Conservation (phyloP, 306 rosid genomes). For the Vigna mungo region DNA sequence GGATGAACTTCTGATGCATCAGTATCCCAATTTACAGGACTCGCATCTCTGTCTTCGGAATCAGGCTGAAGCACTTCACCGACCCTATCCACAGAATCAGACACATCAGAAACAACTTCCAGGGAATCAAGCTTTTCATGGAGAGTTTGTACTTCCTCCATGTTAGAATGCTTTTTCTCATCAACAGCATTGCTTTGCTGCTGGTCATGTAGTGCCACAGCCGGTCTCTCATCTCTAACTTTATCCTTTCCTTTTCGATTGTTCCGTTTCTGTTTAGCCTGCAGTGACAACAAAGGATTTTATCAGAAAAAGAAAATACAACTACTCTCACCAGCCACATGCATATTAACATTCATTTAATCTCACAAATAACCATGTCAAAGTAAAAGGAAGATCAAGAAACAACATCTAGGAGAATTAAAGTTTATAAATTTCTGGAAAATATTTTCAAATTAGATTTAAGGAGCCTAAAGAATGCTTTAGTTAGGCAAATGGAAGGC, state of each 20-base stretch:
- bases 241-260: conserved; percentile 88
- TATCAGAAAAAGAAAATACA: conserved; percentile 30
- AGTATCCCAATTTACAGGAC: conserved; percentile 92
- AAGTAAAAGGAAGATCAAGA: conserved; percentile 29
- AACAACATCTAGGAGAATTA: conserved; percentile 25
- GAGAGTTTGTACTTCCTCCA: conserved; percentile 63
- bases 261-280: conserved; percentile 95
- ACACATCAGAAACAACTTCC: conserved; percentile 82
- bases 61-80: conserved; percentile 74
- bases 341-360: conserved; percentile 13
- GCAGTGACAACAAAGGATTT: conserved; percentile 40
- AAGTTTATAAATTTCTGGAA: conserved; percentile 17
- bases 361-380: conserved; percentile 16
- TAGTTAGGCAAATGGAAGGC: conserved; percentile 5
- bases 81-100: conserved; percentile 83
- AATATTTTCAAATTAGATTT: background rate
- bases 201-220: conserved; percentile 52
- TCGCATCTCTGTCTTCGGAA: conserved; percentile 89
- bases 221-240: conserved; percentile 74
- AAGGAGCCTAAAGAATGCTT: conserved; percentile 18
- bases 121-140: conserved; percentile 68
- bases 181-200: conserved; percentile 53
- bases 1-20: conserved; percentile 92
- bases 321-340: conserved; percentile 23
- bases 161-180: conserved; percentile 57